phyloP scores from a whole-genome alignment of 768 basidiomycete genomes.

The Pleurotus djamor region DNA sequence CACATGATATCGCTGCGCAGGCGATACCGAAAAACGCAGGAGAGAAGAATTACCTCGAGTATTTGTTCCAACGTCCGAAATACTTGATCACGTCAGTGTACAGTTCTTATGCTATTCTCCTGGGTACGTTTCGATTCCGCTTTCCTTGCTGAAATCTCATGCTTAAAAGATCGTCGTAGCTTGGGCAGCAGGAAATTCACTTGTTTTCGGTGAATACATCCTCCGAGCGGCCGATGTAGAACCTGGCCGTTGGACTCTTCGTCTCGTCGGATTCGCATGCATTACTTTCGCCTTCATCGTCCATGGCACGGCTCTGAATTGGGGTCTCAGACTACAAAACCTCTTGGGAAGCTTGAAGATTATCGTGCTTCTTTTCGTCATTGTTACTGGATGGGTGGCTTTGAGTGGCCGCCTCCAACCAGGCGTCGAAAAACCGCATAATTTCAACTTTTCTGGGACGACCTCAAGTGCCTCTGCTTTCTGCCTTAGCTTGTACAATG shows the following conservation, averaged over 20 bases:
- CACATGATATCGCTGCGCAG: conserved; percentile 17
- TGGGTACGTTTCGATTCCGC: conserved; percentile 24
- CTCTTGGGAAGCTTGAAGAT: conserved; percentile 60
- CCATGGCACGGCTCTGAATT: conserved; percentile 43
- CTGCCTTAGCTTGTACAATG: conserved; percentile 51
- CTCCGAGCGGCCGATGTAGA: conserved; percentile 29
- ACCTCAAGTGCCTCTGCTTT: conserved; percentile 46
- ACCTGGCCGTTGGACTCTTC: conserved; percentile 27
- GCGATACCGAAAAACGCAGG: conserved; percentile 63
- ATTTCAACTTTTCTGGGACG: conserved; percentile 41
- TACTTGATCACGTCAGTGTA: conserved; percentile 57
- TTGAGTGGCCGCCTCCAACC: conserved; percentile 27
- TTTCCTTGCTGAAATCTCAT: not conserved
- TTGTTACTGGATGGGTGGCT: conserved; percentile 46
- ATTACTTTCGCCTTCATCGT: conserved; percentile 33
- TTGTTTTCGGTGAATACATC: conserved; percentile 61
- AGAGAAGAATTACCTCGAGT: conserved; percentile 74
- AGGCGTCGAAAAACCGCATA: conserved; percentile 27
- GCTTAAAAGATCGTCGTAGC: conserved; percentile 14
- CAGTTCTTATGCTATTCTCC: conserved; percentile 49
- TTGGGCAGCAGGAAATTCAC: conserved; percentile 40
- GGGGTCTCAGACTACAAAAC: conserved; percentile 63
- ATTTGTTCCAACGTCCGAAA: conserved; percentile 52
- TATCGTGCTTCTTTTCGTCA: conserved; percentile 41
- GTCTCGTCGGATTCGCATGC: conserved; percentile 31